Conservation (phyloP, 2,329 filamentous ascomycete species). For the Alternaria sp. region DNA sequence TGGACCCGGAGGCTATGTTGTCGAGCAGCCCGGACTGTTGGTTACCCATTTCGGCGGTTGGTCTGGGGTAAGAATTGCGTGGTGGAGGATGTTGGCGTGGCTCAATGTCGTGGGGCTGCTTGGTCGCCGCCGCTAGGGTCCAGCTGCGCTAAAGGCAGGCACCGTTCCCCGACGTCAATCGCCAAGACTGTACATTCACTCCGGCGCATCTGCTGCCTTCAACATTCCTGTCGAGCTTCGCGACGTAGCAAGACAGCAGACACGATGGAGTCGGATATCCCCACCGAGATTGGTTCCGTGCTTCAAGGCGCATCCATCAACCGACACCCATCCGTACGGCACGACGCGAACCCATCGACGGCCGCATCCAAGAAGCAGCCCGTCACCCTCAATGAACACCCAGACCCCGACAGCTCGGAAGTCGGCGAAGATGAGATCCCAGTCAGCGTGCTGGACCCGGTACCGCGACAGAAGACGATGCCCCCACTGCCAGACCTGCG, state of each 20-base stretch:
- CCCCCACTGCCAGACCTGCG: constrained; percentile 82
- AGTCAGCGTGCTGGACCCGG: constrained; percentile 68
- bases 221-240: background rate
- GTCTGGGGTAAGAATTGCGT: constrained; percentile 20
- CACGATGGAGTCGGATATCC: constrained; percentile 65
- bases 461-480: constrained; percentile 66
- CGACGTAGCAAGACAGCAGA: background rate
- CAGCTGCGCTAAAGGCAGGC: constrained; percentile 25
- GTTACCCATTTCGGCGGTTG: constrained; percentile 58
- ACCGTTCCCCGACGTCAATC: constrained; percentile 31
- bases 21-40: constrained; percentile 79
- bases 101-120: constrained; percentile 32
- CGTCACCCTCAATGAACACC: constrained; percentile 55
- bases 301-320: constrained; percentile 85
- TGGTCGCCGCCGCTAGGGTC: constrained; percentile 25
- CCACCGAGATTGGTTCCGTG: constrained; percentile 76
- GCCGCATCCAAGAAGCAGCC: constrained; percentile 73
- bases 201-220: constrained; percentile 14
- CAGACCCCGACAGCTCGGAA: constrained; percentile 56
- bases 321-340: constrained; percentile 71
- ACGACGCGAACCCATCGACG: constrained; percentile 84
- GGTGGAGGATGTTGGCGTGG: constrained; percentile 25
- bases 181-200: constrained; percentile 36
- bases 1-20: constrained; percentile 94
- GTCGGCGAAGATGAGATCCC: constrained; percentile 74